These are phyloP conservation scores for Phaeotremella skinneri DNA, from an alignment of 768 basidiomycete genomes.

Conservation along the genomic window DNA sequence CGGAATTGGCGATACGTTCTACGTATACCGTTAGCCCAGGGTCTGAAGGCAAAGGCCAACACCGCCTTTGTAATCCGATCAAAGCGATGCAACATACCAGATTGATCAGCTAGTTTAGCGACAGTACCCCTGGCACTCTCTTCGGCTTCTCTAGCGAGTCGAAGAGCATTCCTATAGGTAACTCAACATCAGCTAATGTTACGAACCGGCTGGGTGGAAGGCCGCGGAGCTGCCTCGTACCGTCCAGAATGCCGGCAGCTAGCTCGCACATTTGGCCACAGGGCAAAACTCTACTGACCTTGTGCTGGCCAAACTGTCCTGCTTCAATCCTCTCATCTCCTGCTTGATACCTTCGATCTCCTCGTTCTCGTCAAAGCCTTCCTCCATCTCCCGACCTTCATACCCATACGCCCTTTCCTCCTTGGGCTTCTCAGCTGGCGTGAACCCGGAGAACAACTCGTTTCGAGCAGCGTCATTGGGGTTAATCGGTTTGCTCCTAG, in stretches of 20 bases:
- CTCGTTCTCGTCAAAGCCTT: conserved; percentile 59
- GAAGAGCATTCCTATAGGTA: conserved; percentile 82
- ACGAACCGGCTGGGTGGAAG: too few relatives aligned
- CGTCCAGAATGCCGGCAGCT: not conserved
- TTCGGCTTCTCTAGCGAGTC: conserved; percentile 92
- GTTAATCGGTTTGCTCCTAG: conserved; percentile 22
- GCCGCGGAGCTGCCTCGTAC: not conserved
- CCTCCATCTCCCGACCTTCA: conserved; percentile 53
- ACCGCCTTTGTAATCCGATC: not conserved
- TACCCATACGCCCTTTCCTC: conserved; percentile 44
- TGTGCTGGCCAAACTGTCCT: conserved; percentile 83
- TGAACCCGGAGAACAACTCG: conserved; percentile 50
- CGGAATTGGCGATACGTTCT: conserved; percentile 77
- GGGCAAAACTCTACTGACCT: conserved; percentile 51
- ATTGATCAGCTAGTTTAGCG: conserved; percentile 80
- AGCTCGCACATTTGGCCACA: not conserved
- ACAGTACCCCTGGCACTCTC: conserved; percentile 88
- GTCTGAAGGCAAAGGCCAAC: conserved; percentile 8
- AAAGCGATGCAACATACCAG: conserved; percentile 61
- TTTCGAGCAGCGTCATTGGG: conserved; percentile 37
- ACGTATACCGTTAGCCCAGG: not conserved
- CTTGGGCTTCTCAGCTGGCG: conserved; percentile 25
- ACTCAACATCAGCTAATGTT: too few relatives aligned
- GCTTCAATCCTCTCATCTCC: conserved; percentile 81
- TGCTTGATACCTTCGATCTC: conserved; percentile 88